A percentile compares a stretch with the other conserved stretches of the same genome.
These are phyloP conservation scores for Heterobasidion parviporum DNA, from an alignment of 1,284 basidiomycete genomes.

Conservation along the genomic window DNA sequence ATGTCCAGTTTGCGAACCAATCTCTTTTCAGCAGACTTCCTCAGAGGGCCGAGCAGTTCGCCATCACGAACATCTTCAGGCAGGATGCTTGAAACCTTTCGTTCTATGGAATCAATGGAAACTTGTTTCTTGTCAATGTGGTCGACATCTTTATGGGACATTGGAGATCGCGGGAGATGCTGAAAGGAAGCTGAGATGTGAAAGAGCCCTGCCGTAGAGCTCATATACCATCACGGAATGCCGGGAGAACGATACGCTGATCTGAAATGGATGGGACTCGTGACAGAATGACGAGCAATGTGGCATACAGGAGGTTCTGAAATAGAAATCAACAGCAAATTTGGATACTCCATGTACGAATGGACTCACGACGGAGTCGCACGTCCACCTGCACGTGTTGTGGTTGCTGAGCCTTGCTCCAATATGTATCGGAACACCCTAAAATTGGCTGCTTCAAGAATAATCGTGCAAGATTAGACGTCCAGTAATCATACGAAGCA, in stretches of 20 bases:
- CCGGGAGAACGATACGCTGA: not conserved
- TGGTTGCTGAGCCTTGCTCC: too few relatives aligned
- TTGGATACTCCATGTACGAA: too few relatives aligned
- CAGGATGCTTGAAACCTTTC: not conserved
- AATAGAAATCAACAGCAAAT: not conserved
- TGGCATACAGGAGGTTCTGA: not conserved
- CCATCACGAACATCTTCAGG: slow-evolving; percentile 8
- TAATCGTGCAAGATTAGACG: too few relatives aligned
- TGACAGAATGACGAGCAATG: not conserved
- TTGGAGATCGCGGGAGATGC: too few relatives aligned
- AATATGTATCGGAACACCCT: too few relatives aligned
- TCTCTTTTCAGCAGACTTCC: slow-evolving; percentile 19
- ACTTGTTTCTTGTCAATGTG: not conserved
- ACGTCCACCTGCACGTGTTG: too few relatives aligned
- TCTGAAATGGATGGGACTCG: not conserved
- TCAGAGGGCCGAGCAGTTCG: slow-evolving; percentile 18
- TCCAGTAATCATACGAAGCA: too few relatives aligned
- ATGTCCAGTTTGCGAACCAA: slow-evolving; percentile 43
- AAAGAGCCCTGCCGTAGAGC: too few relatives aligned
- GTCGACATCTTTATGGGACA: too few relatives aligned
- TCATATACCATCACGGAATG: not conserved
- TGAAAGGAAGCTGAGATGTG: too few relatives aligned
- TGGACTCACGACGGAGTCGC: too few relatives aligned
- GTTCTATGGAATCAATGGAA: not conserved
- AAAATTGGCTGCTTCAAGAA: too few relatives aligned